Evolutionary conservation across 345 rosid species (phyloP).

Genomic region (Syzygium grande): DNA sequence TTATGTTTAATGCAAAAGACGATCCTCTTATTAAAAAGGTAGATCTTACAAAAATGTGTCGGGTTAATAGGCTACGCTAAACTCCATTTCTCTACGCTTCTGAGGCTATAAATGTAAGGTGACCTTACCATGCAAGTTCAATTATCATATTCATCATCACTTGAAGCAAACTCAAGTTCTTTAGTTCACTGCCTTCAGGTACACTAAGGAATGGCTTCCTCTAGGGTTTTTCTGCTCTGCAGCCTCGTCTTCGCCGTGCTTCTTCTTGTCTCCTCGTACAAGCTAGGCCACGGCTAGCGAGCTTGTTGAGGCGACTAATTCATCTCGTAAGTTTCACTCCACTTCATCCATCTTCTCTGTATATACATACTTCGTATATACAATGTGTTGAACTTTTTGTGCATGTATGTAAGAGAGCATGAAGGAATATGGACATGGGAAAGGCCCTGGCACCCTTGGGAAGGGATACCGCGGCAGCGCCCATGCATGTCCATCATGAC

Average conservation of each 20-base stretch:
- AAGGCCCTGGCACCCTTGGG: neutral
- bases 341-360: neutral
- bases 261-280: neutral
- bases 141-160: neutral
- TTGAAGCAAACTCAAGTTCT: neutral
- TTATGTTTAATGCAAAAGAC: neutral
- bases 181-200: neutral
- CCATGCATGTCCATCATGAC: neutral
- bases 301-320: neutral
- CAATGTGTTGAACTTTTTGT: neutral
- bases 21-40: neutral
- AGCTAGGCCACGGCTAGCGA: neutral
- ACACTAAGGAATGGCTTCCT: neutral
- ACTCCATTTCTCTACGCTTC: neutral
- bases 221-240: neutral
- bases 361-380: neutral
- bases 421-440: neutral
- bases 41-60: neutral
- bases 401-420: neutral
- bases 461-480: neutral
- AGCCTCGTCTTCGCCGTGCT: neutral
- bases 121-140: neutral
- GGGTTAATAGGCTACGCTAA: neutral
- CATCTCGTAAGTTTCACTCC: neutral
- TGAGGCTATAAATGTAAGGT: neutral